phyloP scores from a whole-genome alignment of 208 protist species.

The Crithidia fasciculata region DNA sequence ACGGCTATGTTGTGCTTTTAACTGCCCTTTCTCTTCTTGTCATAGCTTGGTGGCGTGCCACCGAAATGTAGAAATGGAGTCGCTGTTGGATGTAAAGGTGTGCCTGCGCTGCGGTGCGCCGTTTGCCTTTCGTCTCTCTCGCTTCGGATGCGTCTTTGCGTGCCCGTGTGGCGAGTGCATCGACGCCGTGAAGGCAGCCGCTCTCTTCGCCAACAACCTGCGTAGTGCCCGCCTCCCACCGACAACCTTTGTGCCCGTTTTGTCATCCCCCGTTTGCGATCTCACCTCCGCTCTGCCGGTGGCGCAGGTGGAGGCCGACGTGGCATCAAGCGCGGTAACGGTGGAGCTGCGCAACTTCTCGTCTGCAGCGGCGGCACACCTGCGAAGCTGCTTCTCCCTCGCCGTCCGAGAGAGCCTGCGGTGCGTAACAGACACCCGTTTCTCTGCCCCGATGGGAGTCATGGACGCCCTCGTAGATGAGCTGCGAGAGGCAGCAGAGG shows the following conservation, averaged over 20 bases:
- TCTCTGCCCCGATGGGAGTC: constrained; percentile 28
- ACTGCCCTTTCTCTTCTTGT: not conserved
- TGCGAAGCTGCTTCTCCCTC: constrained; percentile 26
- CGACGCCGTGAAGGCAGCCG: constrained; percentile 55
- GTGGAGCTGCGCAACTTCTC: constrained; percentile 38
- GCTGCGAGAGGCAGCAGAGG: constrained; percentile 24
- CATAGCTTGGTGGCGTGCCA: not conserved
- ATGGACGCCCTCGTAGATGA: constrained; percentile 33
- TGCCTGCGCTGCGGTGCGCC: constrained; percentile 46
- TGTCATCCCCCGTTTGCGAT: constrained; percentile 43
- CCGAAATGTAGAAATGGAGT: constrained; percentile 46
- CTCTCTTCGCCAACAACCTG: constrained; percentile 31
- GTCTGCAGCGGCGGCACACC: constrained; percentile 7
- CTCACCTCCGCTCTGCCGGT: constrained; percentile 40
- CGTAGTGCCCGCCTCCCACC: constrained; percentile 1
- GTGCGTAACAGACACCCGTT: not conserved
- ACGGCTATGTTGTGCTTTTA: not conserved
- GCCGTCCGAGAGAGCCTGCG: constrained; percentile 24
- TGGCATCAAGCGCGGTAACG: constrained; percentile 8
- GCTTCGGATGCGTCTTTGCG: constrained; percentile 73
- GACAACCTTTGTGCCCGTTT: constrained; percentile 42
- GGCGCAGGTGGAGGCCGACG: constrained; percentile 59
- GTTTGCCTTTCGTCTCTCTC: constrained; percentile 59
- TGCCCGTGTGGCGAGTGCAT: constrained; percentile 52
- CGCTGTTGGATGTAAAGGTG: constrained; percentile 42